Evolutionary conservation across 768 basidiomycete species (phyloP), one percentile per base, ranked within the genome.

Genomic region (Boletus sp.): DNA sequence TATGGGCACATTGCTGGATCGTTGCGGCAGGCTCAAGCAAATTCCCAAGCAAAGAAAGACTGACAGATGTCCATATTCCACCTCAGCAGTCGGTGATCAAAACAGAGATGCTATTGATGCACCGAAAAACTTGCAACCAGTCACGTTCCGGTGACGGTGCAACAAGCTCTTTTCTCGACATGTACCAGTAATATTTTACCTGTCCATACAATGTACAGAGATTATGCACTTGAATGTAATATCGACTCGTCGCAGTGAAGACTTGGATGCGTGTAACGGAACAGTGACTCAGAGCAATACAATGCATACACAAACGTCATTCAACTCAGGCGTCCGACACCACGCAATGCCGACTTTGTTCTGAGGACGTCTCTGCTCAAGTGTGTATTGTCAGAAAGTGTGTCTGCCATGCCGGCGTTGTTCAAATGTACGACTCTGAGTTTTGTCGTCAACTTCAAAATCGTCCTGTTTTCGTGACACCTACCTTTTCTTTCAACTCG

Each of bases 1-100:
- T 94, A 91, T 59, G 74, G 74, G 4, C 80, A 86, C 57, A 90
- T 94, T 54, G 80, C 87, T 15, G 71, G 75, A 40, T 76, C 86
- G 9, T 75, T 92, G 58, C 83, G 87, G 24, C 55, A 57, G 32
- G 62, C 58, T 14, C 77, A 78, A 55, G 62, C 69, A 15, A 40
- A 44, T 24, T 20, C 63, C 5, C 77, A 73, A 54, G 48, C 66
- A 2, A 83, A 82, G 66, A 72, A 64, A 54, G 62, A 70, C 18
- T 80, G 59, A 59, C 1, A 2, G 7, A 44, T 15, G 11, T 50
- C 9, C 47, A 20, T 29, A 28, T 17, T 45, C 15, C 15, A 45
- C 28, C 44, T 28, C 24, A 2, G n/a, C 7, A n/a, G 39, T 40
- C 40, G 9, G 18, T 15, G 40, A 18, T 41, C 9, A 20, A 35